Base-by-base conservation (phyloP, 2,329 filamentous ascomycete genomes). In the Aspergillus versicolor region DNA sequence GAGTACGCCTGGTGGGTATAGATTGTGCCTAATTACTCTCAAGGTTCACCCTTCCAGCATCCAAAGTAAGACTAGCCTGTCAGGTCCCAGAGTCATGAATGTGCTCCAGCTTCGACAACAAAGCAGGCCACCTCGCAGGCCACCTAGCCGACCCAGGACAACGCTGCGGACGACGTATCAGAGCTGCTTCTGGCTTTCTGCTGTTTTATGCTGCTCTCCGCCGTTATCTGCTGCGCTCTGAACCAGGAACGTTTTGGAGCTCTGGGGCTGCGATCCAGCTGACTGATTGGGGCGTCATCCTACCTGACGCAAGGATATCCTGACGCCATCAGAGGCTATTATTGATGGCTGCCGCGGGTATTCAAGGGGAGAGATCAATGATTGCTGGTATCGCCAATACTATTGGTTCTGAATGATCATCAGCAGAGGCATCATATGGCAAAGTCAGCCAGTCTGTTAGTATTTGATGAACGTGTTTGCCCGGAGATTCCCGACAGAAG, bases 291-390 rank as follows among this genome's bases (percentile, higher is more conserved):
- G 48, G 32, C 34, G 47, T 30, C 32, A 46, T 46, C 19, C 32
- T 45, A 45, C 30, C 34, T 12, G 24, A 52, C 34, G 41, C 52
- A 50, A 47, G 47, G 47, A 52, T 47, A 52, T 56, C 42, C 54
- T 56, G 51, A 58, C 58, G 52, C 55, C 55, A 58, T 57, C 46
- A 45, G 22, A 56, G 46, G 38, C 37, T 55, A 50, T 50, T 55
- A 50, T 50, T 44, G 38, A 45, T 17, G 38, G 24, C 42, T 46
- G 19, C 8, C 17, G 46, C 40, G 38, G 54, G 12, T 57, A 60
- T 50, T 44, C 46, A 48, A 55, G 45, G 55, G 38, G 22, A 37
- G 30, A 17, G 42, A 53, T 42, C 44, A 17, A 48, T 49, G 37
- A 32, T 37, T 15, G n/a, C 8, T 17, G 6, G 22, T 45, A 9